phyloP scores from a whole-genome alignment of 2,329 filamentous ascomycete genomes.

The Aspergillus amoenus region DNA sequence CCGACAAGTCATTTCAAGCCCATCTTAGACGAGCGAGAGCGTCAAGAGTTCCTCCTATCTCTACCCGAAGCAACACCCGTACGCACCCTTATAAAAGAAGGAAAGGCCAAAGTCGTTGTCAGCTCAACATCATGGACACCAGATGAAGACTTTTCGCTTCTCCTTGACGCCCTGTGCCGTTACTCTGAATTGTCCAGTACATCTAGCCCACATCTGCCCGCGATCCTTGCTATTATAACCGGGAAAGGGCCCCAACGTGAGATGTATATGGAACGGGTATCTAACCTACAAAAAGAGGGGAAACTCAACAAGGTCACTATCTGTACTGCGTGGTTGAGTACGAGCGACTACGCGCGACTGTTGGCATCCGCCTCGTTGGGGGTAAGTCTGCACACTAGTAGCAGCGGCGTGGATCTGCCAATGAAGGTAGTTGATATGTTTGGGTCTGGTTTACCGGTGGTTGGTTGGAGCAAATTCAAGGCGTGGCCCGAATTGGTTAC shows the following conservation, averaged over 20 bases:
- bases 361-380: constrained; percentile 85
- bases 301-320: constrained; percentile 71
- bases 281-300: constrained; percentile 58
- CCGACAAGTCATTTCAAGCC: constrained; percentile 82
- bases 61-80: constrained; percentile 65
- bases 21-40: constrained; percentile 49
- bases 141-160: constrained; percentile 88
- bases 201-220: constrained; percentile 53
- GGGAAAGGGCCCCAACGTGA: constrained; percentile 86
- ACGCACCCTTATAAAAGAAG: constrained; percentile 58
- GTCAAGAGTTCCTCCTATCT: constrained; percentile 61
- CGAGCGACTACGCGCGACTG: constrained; percentile 78
- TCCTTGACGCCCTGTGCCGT: constrained; percentile 75
- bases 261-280: constrained; percentile 68
- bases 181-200: constrained; percentile 62
- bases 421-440: constrained; percentile 99
- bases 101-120: constrained; percentile 69
- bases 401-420: constrained; percentile 89
- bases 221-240: constrained; percentile 85
- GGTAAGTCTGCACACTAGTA: constrained; percentile 88
- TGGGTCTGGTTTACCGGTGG: constrained; percentile 85
- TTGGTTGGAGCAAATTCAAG: constrained; percentile 80
- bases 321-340: constrained; percentile 79
- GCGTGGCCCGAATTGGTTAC: constrained; percentile 89
- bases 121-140: constrained; percentile 97